Conservation (phyloP, 108 stramenopile species). For the Cyclotella kingstonii region DNA sequence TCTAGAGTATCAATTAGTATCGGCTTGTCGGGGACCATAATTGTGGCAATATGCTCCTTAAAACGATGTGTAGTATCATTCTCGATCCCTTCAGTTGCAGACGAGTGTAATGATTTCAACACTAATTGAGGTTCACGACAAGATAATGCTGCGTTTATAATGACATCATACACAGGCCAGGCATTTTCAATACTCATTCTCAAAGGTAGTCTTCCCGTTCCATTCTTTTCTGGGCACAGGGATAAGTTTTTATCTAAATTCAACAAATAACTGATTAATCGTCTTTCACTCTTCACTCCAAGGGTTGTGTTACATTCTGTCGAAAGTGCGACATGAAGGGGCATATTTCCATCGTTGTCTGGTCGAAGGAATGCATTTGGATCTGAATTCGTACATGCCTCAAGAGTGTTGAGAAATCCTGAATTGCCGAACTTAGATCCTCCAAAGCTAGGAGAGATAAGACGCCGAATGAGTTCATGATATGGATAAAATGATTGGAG, state of each 20-base stretch:
- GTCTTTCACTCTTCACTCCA: slow-evolving; percentile 35
- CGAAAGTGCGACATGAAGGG: slow-evolving; percentile 47
- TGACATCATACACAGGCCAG: slow-evolving; percentile 47
- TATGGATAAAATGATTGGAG: slow-evolving; percentile 41
- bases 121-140: too few relatives aligned
- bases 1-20: slow-evolving; percentile 39
- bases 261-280: slow-evolving; percentile 39
- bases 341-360: slow-evolving; percentile 41
- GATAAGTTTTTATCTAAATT: slow-evolving; percentile 25
- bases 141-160: slow-evolving; percentile 21
- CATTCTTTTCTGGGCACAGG: slow-evolving; percentile 27
- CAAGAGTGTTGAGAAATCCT: slow-evolving; percentile 37
- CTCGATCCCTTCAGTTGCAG: not conserved
- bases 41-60: slow-evolving; percentile 13
- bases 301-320: slow-evolving; percentile 44
- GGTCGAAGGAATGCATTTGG: slow-evolving; percentile 32
- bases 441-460: slow-evolving; percentile 34
- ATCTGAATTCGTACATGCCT: slow-evolving; percentile 40
- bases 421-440: slow-evolving; percentile 39
- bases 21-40: slow-evolving; percentile 2
- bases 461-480: slow-evolving; percentile 40
- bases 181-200: slow-evolving; percentile 39
- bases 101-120: too few relatives aligned
- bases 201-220: slow-evolving; percentile 25
- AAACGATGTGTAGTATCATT: slow-evolving; percentile 1